These are phyloP conservation scores for Amorphotheca resinae DNA, from an alignment of 495 filamentous ascomycete species.

Conservation along the genomic window DNA sequence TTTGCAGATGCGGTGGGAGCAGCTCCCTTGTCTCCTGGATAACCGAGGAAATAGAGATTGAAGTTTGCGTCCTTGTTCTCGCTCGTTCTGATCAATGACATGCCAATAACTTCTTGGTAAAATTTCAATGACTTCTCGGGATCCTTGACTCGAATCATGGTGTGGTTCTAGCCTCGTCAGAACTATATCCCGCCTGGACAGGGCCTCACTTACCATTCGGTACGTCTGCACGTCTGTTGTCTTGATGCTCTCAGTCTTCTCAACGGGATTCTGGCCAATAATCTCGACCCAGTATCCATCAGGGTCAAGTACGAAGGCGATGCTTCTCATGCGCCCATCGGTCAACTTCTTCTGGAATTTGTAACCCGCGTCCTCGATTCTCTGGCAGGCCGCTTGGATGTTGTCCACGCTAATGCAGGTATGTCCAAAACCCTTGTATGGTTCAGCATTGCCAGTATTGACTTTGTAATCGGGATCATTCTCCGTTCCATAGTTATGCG, in stretches of 20 bases:
- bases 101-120: conserved; percentile 83
- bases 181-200: conserved; percentile 17
- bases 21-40: conserved; percentile 41
- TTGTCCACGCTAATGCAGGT: conserved; percentile 81
- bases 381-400: conserved; percentile 76
- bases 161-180: conserved; percentile 49
- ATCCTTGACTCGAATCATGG: conserved; percentile 94
- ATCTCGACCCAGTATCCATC: conserved; percentile 68
- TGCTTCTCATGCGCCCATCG: conserved; percentile 77
- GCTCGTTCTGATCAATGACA: conserved; percentile 60
- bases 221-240: conserved; percentile 20
- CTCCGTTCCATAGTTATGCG: conserved; percentile 96
- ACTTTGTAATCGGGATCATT: conserved; percentile 69
- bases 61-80: conserved; percentile 63
- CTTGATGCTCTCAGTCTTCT: conserved; percentile 20
- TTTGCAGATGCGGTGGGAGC: conserved; percentile 36
- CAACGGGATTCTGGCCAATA: conserved; percentile 20
- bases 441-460: conserved; percentile 82
- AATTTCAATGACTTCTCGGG: conserved; percentile 72
- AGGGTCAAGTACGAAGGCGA: conserved; percentile 88
- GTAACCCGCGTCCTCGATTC: conserved; percentile 81
- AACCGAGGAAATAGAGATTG: conserved; percentile 89
- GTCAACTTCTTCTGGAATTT: conserved; percentile 86
- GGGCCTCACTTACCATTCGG: conserved; percentile 32
- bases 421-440: conserved; percentile 81